Evolutionary conservation across 306 rosid genomes (phyloP).

Genomic region (Lagenaria siceraria): DNA sequence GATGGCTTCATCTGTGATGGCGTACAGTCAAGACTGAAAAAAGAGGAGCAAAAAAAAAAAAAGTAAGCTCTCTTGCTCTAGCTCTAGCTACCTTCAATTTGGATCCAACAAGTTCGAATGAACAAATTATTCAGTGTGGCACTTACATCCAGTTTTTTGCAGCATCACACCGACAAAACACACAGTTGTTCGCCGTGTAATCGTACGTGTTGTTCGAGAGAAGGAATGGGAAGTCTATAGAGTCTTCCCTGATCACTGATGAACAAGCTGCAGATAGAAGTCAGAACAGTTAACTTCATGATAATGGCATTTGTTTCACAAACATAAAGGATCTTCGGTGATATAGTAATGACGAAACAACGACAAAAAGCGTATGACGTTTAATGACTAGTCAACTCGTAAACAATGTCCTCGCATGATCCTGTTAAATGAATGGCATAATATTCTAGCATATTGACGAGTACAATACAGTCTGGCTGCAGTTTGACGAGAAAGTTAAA

Average conservation of each 20-base stretch:
- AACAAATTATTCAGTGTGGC: not conserved
- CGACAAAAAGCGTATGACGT: not conserved
- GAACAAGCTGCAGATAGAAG: slow-evolving; percentile 43
- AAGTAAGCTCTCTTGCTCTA: not conserved
- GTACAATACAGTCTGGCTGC: not conserved
- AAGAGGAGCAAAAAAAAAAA: not conserved
- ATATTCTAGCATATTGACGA: not conserved
- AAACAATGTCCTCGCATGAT: not conserved
- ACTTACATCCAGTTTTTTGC: slow-evolving; percentile 30
- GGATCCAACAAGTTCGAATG: not conserved
- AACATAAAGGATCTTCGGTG: not conserved
- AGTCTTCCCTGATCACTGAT: slow-evolving; percentile 23
- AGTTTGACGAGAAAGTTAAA: not conserved
- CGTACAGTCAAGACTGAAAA: slow-evolving; percentile 47
- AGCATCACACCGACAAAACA: slow-evolving; percentile 48
- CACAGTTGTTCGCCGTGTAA: slow-evolving; percentile 55
- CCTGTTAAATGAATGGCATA: not conserved
- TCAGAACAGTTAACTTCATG: not conserved
- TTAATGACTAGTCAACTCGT: not conserved
- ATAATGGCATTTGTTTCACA: not conserved
- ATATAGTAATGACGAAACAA: not conserved
- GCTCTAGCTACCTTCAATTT: not conserved
- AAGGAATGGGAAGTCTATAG: slow-evolving; percentile 46
- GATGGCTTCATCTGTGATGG: slow-evolving; percentile 31
- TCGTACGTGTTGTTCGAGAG: slow-evolving; percentile 33